These are phyloP conservation scores for Coemansia nantahalensis DNA, from an alignment of 192 early-diverging fungal genomes.

Conservation along the genomic window DNA sequence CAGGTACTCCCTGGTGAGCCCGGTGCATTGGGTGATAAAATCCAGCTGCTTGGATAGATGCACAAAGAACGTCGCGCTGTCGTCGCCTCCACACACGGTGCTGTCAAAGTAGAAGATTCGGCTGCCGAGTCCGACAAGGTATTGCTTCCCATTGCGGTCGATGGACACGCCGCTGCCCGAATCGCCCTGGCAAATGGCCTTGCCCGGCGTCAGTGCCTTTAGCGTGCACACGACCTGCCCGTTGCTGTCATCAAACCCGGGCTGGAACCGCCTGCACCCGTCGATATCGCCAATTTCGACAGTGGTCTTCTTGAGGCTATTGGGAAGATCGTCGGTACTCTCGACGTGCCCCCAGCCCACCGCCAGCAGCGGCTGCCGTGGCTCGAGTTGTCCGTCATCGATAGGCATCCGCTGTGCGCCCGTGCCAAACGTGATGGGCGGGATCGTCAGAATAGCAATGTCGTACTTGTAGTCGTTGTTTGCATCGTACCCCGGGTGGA, in stretches of 20 bases:
- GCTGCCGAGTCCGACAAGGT: slow-evolving; percentile 13
- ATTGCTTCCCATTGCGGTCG: not conserved
- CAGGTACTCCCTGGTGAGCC: slow-evolving; percentile 7
- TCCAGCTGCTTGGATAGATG: slow-evolving; percentile 9
- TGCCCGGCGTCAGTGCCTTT: slow-evolving; percentile 1
- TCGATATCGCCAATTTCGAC: slow-evolving; percentile 5
- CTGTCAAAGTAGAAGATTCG: slow-evolving; percentile 1
- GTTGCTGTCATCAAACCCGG: slow-evolving; percentile 5
- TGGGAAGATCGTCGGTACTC: not conserved
- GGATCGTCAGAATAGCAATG: slow-evolving; percentile 15
- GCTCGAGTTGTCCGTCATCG: slow-evolving; percentile 3
- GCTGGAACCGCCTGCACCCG: slow-evolving; percentile 2
- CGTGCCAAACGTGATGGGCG: not conserved
- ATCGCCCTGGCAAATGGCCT: slow-evolving; percentile 10
- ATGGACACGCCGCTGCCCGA: slow-evolving; percentile 11
- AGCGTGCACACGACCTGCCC: slow-evolving; percentile 12
- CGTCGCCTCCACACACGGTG: slow-evolving; percentile 7
- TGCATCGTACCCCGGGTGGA: slow-evolving; percentile 1
- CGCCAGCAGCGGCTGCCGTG: slow-evolving; percentile 8
- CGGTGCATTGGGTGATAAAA: slow-evolving; percentile 11
- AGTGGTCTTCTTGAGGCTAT: slow-evolving; percentile 1
- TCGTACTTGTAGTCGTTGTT: slow-evolving; percentile 7
- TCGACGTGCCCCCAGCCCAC: slow-evolving; percentile 14
- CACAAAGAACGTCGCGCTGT: slow-evolving; percentile 15
- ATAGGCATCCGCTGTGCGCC: slow-evolving; percentile 1